Evolutionary conservation across 73 alveolate species (phyloP).

Genomic region (Paramecium primaurelia): DNA sequence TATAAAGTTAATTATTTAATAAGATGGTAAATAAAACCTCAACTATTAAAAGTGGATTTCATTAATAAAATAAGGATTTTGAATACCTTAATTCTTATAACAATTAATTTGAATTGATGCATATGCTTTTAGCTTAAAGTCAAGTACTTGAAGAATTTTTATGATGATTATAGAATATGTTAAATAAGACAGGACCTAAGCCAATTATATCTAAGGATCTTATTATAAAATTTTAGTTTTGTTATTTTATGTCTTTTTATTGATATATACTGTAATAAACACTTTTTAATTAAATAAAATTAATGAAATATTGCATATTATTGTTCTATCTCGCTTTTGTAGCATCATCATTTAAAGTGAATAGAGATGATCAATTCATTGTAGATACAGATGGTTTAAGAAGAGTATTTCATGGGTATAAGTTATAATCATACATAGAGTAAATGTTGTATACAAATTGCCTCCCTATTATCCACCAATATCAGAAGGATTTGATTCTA

Average conservation of each 20-base stretch:
- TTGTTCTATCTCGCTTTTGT: neutral
- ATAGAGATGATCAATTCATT: conserved; percentile 13
- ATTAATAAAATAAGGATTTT: neutral
- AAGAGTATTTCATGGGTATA: conserved; percentile 48
- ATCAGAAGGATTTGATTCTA: conserved; percentile 81
- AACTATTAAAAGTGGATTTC: neutral
- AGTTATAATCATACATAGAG: conserved; percentile 62
- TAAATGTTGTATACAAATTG: conserved; percentile 78
- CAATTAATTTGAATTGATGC: neutral
- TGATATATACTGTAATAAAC: neutral
- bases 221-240: no score
- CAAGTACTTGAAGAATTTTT: neutral
- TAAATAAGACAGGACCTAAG: neutral
- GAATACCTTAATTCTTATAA: neutral
- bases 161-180: neutral
- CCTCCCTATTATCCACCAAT: conserved; percentile 81
- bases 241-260: neutral
- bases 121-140: neutral
- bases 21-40: neutral
- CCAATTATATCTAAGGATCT: no score
- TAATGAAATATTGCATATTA: neutral
- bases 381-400: conserved; percentile 21
- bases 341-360: neutral
- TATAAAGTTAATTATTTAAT: neutral
- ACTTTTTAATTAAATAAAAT: neutral